Conservation (phyloP, 495 filamentous ascomycete genomes). For the Neurospora tetraspora region DNA sequence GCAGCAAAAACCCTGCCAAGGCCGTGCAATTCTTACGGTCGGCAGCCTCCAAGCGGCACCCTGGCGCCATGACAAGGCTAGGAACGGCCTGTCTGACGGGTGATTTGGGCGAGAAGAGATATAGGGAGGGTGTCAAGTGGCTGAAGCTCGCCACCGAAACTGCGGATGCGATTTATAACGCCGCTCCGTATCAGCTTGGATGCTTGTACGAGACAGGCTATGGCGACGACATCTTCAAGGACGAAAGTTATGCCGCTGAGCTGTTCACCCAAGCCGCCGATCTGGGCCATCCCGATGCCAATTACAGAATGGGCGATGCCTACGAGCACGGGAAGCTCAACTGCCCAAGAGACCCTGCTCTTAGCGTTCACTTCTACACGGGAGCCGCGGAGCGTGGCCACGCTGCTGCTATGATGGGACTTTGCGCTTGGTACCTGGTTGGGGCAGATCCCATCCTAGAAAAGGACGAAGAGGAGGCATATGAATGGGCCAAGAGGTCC, state of each 20-base stretch:
- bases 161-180: constrained; percentile 84
- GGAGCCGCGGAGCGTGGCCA: constrained; percentile 76
- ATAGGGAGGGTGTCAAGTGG: constrained; percentile 93
- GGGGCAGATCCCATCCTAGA: constrained; percentile 88
- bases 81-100: constrained; percentile 82
- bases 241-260: constrained; percentile 84
- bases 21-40: constrained; percentile 89
- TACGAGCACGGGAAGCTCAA: constrained; percentile 87
- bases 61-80: constrained; percentile 86
- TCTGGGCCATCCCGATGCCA: constrained; percentile 76
- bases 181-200: constrained; percentile 84
- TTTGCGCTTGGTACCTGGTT: constrained; percentile 98
- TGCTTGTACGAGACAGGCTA: constrained; percentile 79
- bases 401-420: constrained; percentile 91
- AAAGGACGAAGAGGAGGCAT: constrained; percentile 92
- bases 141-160: constrained; percentile 84
- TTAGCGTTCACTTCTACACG: constrained; percentile 97
- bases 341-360: constrained; percentile 81
- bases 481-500: constrained; percentile 86
- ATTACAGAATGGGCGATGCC: constrained; percentile 82
- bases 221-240: constrained; percentile 85
- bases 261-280: constrained; percentile 92
- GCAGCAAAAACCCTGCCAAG: constrained; percentile 74
- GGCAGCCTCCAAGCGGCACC: constrained; percentile 86
- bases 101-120: constrained; percentile 79